A percentile compares a stretch with the other conserved stretches of the same genome.
Conservation (phyloP, 441 rosid species). For the Euphorbia celastroides region DNA sequence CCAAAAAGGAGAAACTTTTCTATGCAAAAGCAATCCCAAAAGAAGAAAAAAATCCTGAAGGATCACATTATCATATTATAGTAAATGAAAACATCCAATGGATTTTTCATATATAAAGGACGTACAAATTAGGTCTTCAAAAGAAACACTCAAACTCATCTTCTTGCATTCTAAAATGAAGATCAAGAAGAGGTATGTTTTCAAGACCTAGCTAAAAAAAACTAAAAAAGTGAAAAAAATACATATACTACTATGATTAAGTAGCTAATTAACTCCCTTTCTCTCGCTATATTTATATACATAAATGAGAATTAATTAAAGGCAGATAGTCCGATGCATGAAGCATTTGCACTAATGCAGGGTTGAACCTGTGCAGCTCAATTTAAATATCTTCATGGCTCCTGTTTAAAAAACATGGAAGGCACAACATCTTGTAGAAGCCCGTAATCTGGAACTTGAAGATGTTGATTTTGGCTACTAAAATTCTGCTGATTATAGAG, state of each 20-base stretch:
- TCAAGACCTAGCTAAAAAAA: background rate
- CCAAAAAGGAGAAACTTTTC: background rate
- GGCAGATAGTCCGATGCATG: no score
- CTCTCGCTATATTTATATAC: constrained; percentile 13
- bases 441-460: constrained; percentile 53
- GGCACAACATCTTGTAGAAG: constrained; percentile 81
- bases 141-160: constrained; percentile 9
- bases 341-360: no score
- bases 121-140: constrained; percentile 21
- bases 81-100: background rate
- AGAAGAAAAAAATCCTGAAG: constrained; percentile 4
- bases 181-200: constrained; percentile 13
- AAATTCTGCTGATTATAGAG: constrained; percentile 20
- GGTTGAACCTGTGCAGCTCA: no score
- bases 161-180: constrained; percentile 17
- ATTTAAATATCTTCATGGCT: constrained; percentile 32
- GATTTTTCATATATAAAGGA: constrained; percentile 12
- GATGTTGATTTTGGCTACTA: constrained; percentile 17
- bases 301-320: background rate
- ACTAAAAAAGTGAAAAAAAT: background rate
- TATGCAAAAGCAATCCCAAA: background rate
- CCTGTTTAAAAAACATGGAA: constrained; percentile 54
- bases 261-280: background rate
- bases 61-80: constrained; percentile 13
- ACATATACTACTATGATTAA: background rate